phyloP scores from a whole-genome alignment of 805 yeast genomes.

The Sugiyamaella qingdaonensis region DNA sequence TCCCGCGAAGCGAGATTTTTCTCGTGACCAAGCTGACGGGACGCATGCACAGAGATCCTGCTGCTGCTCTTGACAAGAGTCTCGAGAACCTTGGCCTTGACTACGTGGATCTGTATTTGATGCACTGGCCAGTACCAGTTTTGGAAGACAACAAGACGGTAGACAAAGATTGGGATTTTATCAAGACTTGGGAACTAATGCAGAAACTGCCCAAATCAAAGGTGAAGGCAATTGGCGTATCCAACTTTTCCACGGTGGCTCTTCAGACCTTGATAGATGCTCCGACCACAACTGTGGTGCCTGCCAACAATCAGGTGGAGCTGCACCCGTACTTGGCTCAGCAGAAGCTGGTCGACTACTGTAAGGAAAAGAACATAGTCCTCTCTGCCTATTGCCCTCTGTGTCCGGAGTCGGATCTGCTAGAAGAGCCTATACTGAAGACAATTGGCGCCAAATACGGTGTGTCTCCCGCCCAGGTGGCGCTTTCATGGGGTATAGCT shows the following conservation, averaged over 20 bases:
- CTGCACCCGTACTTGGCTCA: slow-evolving; percentile 71
- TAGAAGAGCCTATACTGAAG: slow-evolving; percentile 46
- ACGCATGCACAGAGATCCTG: slow-evolving; percentile 36
- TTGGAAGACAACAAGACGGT: slow-evolving; percentile 13
- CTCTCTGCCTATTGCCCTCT: slow-evolving; percentile 72
- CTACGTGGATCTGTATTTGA: slow-evolving; percentile 60
- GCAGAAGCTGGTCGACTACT: slow-evolving; percentile 48
- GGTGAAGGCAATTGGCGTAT: slow-evolving; percentile 67
- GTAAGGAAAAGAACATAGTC: slow-evolving; percentile 47
- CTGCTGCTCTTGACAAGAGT: slow-evolving; percentile 47
- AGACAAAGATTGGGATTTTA: slow-evolving; percentile 28
- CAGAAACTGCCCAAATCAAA: slow-evolving; percentile 51
- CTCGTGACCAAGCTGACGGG: slow-evolving; percentile 64
- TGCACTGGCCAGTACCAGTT: slow-evolving; percentile 58
- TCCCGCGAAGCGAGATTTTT: slow-evolving; percentile 49
- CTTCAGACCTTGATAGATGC: slow-evolving; percentile 45
- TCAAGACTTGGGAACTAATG: slow-evolving; percentile 59
- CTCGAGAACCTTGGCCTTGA: slow-evolving; percentile 50
- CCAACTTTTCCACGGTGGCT: slow-evolving; percentile 58
- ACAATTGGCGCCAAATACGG: slow-evolving; percentile 54
- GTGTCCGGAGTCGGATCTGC: slow-evolving; percentile 57
- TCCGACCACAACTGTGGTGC: slow-evolving; percentile 40
- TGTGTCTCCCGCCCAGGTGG: slow-evolving; percentile 51
- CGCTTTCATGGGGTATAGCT: slow-evolving; percentile 58
- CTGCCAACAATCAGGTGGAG: slow-evolving; percentile 73